A percentile compares a stretch with the other conserved stretches of the same genome.
Conservation (phyloP, 768 basidiomycete genomes). For the Scleroderma bovista region DNA sequence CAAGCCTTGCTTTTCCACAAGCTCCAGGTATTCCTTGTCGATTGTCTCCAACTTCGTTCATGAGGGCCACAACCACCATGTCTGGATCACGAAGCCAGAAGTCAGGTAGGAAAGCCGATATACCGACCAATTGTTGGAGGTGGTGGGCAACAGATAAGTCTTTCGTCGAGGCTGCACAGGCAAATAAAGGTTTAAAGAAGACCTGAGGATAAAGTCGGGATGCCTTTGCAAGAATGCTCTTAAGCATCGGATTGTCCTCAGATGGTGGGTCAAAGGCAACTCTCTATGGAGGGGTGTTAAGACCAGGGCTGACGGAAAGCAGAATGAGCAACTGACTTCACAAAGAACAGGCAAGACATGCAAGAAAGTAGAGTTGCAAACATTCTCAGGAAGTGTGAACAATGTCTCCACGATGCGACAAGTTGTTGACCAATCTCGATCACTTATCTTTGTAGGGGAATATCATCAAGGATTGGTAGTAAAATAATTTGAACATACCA, state of each 20-base stretch:
- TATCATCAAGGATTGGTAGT: not conserved
- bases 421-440: constrained; percentile 39
- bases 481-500: constrained; percentile 31
- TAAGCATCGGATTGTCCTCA: constrained; percentile 40
- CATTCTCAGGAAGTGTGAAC: constrained; percentile 44
- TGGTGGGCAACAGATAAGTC: constrained; percentile 55
- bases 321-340: constrained; percentile 36
- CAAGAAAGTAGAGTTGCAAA: constrained; percentile 36
- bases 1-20: constrained; percentile 51
- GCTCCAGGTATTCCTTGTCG: constrained; percentile 12
- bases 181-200: constrained; percentile 70
- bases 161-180: constrained; percentile 60
- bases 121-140: constrained; percentile 46
- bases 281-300: constrained; percentile 34
- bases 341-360: constrained; percentile 42
- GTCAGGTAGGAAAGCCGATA: constrained; percentile 51
- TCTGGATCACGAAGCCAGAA: constrained; percentile 68
- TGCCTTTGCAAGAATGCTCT: constrained; percentile 45
- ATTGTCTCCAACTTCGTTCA: constrained; percentile 39
- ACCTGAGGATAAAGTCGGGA: constrained; percentile 51
- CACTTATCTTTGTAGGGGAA: constrained; percentile 26
- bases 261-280: constrained; percentile 50
- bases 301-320: not conserved
- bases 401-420: constrained; percentile 38
- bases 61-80: constrained; percentile 67